Conservation (phyloP, 257 asterid species). For the Rauvolfia tetraphylla region DNA sequence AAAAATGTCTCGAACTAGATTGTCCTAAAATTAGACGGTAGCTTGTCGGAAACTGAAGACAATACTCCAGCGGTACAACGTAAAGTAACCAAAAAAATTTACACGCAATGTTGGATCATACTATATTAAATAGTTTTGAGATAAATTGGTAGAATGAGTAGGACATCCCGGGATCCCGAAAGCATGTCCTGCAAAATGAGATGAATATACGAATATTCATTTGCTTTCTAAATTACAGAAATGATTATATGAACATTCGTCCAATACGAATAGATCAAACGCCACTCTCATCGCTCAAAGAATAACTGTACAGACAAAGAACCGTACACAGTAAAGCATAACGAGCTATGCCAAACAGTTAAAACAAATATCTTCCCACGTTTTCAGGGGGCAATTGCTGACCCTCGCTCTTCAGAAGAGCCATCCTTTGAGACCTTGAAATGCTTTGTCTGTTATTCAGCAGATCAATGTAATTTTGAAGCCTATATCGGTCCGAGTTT, state of each 20-base stretch:
- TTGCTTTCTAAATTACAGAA: not conserved
- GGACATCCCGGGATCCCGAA: not conserved
- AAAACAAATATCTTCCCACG: not conserved
- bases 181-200: not conserved
- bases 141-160: not conserved
- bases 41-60: too few relatives aligned
- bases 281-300: constrained; percentile 15
- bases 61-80: too few relatives aligned
- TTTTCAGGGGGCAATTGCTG: constrained; percentile 38
- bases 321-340: constrained; percentile 9
- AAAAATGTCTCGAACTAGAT: too few relatives aligned
- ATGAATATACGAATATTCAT: not conserved
- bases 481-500: constrained; percentile 65
- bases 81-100: too few relatives aligned
- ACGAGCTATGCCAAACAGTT: not conserved
- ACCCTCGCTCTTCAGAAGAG: constrained; percentile 45
- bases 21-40: too few relatives aligned
- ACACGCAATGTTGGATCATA: too few relatives aligned
- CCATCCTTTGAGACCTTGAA: constrained; percentile 62
- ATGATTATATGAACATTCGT: constrained; percentile 8
- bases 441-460: constrained; percentile 60
- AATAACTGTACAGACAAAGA: constrained; percentile 30
- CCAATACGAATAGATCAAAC: constrained; percentile 1
- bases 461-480: constrained; percentile 57
- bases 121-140: too few relatives aligned